Base-by-base conservation (phyloP, 2,329 filamentous ascomycete species). In the Ascochyta pisi region DNA sequence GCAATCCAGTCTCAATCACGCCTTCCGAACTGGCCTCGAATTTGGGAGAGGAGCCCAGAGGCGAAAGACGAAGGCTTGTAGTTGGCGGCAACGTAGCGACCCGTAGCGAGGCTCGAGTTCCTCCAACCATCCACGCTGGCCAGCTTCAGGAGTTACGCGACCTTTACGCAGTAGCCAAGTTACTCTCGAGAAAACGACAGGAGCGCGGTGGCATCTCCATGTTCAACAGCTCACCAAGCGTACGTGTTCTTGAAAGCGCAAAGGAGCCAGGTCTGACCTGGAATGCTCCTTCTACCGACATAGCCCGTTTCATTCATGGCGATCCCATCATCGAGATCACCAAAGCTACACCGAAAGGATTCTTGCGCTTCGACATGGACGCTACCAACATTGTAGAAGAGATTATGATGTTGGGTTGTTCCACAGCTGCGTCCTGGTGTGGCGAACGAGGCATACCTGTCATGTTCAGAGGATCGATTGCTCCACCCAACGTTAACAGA, bases 361-460 rank as follows among this genome's bases (percentile, higher is more conserved):
- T 57, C 5, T 37, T 66, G 19, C 49, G 58, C 15, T 49, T 53
- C 22, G 60, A 58, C 6, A 59, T 69, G n/a, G 49, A 60, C 22
- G 59, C 70, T 3, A 66, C 37, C 19, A 67, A 75, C 23, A 70
- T 76, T 58, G 67, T 73, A 2, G 67, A 69, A 44, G 72, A 76
- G 54, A 65, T 74, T 54, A 89, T 88, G 86, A 72, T 86, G 55
- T 69, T 87, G 22, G 84, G 82, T 15, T 78, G 79, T 50, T 77
- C 81, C 44, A 72, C 81, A n/a, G 80, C 78, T 7, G 83, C 77
- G 13, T 63, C 69, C 12, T 86, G 82, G 82, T 83, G 81, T 61
- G 69, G 72, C n/a, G 78, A 82, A 38, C 76, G 83, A 16, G 70
- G 76, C 7, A 79, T 86, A 26, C 83, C 84, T 0, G 75, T 78